phyloP scores from a whole-genome alignment of 179 eudicot genomes.

The Carnegiea gigantea region DNA sequence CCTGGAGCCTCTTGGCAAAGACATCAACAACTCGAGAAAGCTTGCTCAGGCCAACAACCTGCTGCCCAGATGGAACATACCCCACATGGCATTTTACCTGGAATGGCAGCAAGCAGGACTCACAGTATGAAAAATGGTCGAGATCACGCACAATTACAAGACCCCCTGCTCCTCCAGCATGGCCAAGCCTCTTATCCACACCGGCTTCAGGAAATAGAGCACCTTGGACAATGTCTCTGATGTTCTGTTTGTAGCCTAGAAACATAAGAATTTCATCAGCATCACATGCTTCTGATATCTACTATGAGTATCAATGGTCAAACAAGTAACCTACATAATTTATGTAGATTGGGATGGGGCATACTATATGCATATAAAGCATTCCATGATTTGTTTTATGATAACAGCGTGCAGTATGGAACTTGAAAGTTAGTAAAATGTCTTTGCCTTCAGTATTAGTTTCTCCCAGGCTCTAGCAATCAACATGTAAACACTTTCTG shows the following conservation, averaged over 20 bases:
- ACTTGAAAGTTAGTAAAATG: background rate
- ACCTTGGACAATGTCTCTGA: slow-evolving; percentile 71
- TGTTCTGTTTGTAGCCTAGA: slow-evolving; percentile 73
- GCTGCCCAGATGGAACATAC: slow-evolving; percentile 74
- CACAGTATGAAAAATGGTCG: slow-evolving; percentile 79
- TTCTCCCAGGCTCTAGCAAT: background rate
- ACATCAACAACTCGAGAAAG: slow-evolving; percentile 78
- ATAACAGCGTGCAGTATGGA: background rate
- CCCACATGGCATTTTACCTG: slow-evolving; percentile 87
- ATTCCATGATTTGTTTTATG: background rate
- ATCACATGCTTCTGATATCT: background rate
- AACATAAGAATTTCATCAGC: slow-evolving; percentile 18
- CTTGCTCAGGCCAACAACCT: slow-evolving; percentile 88
- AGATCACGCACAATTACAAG: slow-evolving; percentile 85
- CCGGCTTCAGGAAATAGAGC: slow-evolving; percentile 95
- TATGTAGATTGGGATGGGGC: background rate
- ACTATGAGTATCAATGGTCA: background rate
- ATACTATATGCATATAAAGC: background rate
- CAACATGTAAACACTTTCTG: background rate
- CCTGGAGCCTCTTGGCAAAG: slow-evolving; percentile 82
- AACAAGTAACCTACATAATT: background rate
- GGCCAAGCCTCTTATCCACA: slow-evolving; percentile 53
- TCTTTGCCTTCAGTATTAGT: background rate
- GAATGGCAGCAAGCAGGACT: slow-evolving; percentile 85
- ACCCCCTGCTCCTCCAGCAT: slow-evolving; percentile 88